Base-by-base conservation (phyloP, 2,329 filamentous ascomycete genomes). In the Monilinia aucupariae region DNA sequence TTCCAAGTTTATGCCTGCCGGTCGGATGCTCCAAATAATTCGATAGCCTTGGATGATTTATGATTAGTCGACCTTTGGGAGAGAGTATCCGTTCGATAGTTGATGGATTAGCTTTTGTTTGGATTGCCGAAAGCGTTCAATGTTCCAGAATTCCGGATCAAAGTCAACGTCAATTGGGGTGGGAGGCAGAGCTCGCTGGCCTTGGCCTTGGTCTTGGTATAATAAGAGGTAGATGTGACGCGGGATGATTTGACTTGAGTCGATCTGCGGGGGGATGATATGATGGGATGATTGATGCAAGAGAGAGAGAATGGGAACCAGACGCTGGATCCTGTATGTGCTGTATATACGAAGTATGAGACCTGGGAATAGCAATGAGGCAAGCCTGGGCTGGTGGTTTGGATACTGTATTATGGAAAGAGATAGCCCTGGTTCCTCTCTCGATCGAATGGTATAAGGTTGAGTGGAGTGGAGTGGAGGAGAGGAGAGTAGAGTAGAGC, bases 21-120 rank as follows among this genome's bases (percentile, higher is more conserved):
- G 49, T 34, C 48, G 20, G 49, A 32, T 27, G n/a, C 25, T 54
- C 2, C 34, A 34, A 37, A 47, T 25, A 47, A 49, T 47, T 43
- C 22, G 49, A 47, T 43, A 61, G 59, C 59, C 59, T 54, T 61
- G 22, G 39, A 45, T 53, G n/a, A 34, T 61, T 30, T 61, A 25
- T 53, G 49, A 53, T 61, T 54, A 54, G 49, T 54, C 59, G 39
- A 54, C 45, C 39, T 47, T 37, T 43, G 6, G n/a, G 54, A 54
- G 49, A 49, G 59, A 37, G 59, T 54, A 61, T 53, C 59, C 59
- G 59, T 61, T 61, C 20, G 59, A 61, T 47, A 22, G 27, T 34
- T 27, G 39, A 52, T 32, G n/a, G 27, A 34, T 61, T 25, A 45
- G 37, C 49, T 54, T 53, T 27, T n/a, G 12, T 27, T 53, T 20